Conservation (phyloP, 2,329 filamentous ascomycete genomes). For the Fusarium verticillioides region DNA sequence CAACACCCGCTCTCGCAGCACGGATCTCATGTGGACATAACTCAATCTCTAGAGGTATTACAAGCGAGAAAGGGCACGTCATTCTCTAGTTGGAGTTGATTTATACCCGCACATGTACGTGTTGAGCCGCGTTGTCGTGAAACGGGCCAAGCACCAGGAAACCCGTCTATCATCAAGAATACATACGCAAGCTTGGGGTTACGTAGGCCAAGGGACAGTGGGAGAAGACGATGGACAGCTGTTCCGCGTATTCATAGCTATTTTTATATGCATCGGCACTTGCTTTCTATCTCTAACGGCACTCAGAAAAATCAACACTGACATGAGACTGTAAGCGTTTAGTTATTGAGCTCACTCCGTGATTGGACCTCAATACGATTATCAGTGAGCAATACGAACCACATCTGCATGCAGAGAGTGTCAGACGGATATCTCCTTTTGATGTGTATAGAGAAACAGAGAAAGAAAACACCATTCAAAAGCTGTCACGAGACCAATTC, state of each 20-base stretch:
- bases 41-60: constrained; percentile 20
- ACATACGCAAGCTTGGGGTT: constrained; percentile 1
- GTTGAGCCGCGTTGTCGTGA: constrained; percentile 30
- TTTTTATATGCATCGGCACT: background rate
- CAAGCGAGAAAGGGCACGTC: constrained; percentile 29
- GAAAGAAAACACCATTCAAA: background rate
- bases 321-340: background rate
- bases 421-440: background rate
- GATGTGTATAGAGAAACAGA: background rate
- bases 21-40: constrained; percentile 23
- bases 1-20: constrained; percentile 14
- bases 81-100: constrained; percentile 4
- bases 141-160: constrained; percentile 18
- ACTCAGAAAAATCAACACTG: background rate
- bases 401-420: background rate
- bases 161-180: background rate
- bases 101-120: constrained; percentile 7
- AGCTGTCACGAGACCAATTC: background rate
- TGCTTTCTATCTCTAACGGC: background rate
- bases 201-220: constrained; percentile 19
- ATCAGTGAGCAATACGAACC: background rate
- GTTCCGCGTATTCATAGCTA: background rate
- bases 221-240: background rate
- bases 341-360: background rate
- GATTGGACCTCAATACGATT: background rate